phyloP scores from a whole-genome alignment of 306 rosid species.

The Pterocarpus macrocarpus region DNA sequence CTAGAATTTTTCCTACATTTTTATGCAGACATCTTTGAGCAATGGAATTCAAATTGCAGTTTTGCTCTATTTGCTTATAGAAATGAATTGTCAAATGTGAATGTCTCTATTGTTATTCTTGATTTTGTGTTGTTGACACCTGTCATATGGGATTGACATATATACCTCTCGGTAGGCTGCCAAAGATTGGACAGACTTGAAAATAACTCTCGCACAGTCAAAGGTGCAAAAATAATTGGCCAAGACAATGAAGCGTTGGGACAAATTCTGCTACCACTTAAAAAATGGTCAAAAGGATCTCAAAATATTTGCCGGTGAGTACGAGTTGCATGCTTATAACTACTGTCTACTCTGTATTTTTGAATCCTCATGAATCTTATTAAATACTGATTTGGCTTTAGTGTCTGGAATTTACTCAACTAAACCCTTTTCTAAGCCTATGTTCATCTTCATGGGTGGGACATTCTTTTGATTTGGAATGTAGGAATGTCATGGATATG shows the following conservation, averaged over 20 bases:
- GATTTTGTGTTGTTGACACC: slow-evolving; percentile 17
- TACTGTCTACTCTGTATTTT: slow-evolving; percentile 7
- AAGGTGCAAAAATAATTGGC: slow-evolving; percentile 81
- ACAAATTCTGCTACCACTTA: slow-evolving; percentile 72
- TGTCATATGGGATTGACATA: slow-evolving; percentile 29
- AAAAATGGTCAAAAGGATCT: slow-evolving; percentile 76
- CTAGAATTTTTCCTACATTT: slow-evolving; percentile 15
- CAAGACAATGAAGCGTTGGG: slow-evolving; percentile 83
- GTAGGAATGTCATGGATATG: slow-evolving; percentile 13
- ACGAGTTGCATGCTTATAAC: slow-evolving; percentile 26
- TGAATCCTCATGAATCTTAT: slow-evolving; percentile 26
- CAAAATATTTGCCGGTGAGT: slow-evolving; percentile 67
- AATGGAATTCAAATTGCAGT: slow-evolving; percentile 3
- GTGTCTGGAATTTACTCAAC: slow-evolving; percentile 6
- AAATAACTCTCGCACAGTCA: slow-evolving; percentile 80
- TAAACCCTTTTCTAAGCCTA: neutral
- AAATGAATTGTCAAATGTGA: slow-evolving; percentile 2
- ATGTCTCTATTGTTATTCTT: slow-evolving; percentile 26
- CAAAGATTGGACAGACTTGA: slow-evolving; percentile 76
- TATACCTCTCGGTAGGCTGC: slow-evolving; percentile 61
- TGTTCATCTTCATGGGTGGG: slow-evolving; percentile 27
- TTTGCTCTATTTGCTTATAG: slow-evolving; percentile 25
- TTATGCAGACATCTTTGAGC: slow-evolving; percentile 4
- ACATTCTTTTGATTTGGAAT: slow-evolving; percentile 14
- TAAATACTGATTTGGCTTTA: slow-evolving; percentile 20